Conservation (phyloP, 257 asterid species). For the Solanum lignicaule region DNA sequence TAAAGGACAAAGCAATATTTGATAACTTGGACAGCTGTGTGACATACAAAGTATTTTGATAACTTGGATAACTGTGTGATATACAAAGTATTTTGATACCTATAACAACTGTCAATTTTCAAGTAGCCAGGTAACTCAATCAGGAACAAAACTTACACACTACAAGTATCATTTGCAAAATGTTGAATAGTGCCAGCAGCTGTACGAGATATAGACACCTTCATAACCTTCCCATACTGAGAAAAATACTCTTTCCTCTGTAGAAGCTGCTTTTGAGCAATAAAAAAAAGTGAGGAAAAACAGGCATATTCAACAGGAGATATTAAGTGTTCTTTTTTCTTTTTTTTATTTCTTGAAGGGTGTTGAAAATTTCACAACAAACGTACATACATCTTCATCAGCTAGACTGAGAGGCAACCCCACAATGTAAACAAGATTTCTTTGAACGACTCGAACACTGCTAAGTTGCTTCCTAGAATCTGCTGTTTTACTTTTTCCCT, state of each 20-base stretch:
- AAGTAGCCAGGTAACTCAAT: neutral
- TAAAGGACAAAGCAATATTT: neutral
- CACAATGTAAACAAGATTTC: slow-evolving; percentile 89
- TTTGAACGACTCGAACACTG: slow-evolving; percentile 83
- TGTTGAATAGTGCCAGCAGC: slow-evolving; percentile 89
- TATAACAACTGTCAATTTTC: neutral
- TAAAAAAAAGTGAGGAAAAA: neutral
- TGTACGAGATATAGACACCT: slow-evolving; percentile 92
- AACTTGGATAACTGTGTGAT: neutral
- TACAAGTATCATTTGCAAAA: slow-evolving; percentile 80
- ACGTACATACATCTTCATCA: slow-evolving; percentile 67
- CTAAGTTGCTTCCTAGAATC: slow-evolving; percentile 90
- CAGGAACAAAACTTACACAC: slow-evolving; percentile 60
- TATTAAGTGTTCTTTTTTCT: neutral
- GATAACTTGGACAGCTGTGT: neutral
- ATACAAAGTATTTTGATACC: neutral
- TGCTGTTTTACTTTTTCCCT: slow-evolving; percentile 63
- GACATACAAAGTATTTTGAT: neutral
- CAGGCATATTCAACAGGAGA: neutral
- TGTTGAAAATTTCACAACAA: neutral
- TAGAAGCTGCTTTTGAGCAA: slow-evolving; percentile 53
- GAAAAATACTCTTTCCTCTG: slow-evolving; percentile 70
- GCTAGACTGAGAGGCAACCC: slow-evolving; percentile 88
- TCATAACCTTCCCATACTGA: slow-evolving; percentile 87
- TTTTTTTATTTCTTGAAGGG: neutral